Base-by-base conservation (phyloP, 345 rosid genomes). In the Acer negundo region DNA sequence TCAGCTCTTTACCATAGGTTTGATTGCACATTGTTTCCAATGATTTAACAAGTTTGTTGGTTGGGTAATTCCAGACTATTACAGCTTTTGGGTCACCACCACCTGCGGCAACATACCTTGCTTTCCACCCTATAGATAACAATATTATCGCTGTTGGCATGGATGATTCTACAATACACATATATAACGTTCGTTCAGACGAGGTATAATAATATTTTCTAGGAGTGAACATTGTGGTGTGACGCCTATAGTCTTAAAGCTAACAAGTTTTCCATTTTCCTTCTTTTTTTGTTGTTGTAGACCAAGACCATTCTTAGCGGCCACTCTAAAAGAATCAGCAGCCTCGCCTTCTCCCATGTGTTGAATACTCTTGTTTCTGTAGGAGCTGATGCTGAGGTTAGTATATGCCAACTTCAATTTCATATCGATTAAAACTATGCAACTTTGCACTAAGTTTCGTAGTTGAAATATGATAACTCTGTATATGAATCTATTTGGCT, bases 311-410 rank as follows among this genome's bases (percentile, higher is more conserved):
- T 87, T 73, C 97, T 91, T 71, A 91, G 86, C 85, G 94, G 93
- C 23, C 97, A 92, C 80, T 85, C 93, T 44, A 90, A 90, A 82
- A 86, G 93, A 83, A 86, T 92, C 62, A 92, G 94, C 20, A 89
- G 97, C 77, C 94, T 92, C 46, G 92, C 94, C 58, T 92, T 92
- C 83, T 92, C 97, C 65, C 83, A 87, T 77, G 87, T 82, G 40
- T 83, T 91, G 80, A 89, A 85, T 62, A 86, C 89, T 75, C 83
- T 91, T 67, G 92, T 93, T 74, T 91, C 97, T 67, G 88, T 95
- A 44, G 95, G 97, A 69, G 97, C 94, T 62, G 97, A 93, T 83
- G 91, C 97, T 79, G 93, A 93, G 92, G 94, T 91, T 40, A 40
- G 76, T 22, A 61, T 59, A 4, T 59, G 13, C 20, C 3, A 72